Percentiles rank a stretch among this genome's conserved stretches.
phyloP scores from a whole-genome alignment of 306 rosid species.

The Chamaecrista fasciculata region DNA sequence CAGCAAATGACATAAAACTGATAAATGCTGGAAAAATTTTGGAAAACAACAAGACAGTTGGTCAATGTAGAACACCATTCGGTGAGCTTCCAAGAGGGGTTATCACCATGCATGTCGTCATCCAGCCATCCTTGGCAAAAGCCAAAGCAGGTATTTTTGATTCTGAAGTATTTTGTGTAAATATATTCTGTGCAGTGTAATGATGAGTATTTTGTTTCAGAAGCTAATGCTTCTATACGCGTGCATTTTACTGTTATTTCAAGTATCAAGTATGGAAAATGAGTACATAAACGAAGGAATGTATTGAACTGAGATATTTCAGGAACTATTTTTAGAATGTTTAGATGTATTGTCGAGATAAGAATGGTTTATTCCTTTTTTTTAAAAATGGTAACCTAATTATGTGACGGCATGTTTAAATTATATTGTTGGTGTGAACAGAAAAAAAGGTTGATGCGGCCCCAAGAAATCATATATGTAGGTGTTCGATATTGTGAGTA shows the following conservation, averaged over 20 bases:
- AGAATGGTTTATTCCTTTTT: background rate
- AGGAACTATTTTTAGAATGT: background rate
- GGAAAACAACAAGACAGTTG: conserved; percentile 90
- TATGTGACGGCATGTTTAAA: conserved; percentile 21
- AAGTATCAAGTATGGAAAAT: background rate
- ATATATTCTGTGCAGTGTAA: background rate
- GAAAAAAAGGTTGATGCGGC: conserved; percentile 70
- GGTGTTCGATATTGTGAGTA: conserved; percentile 78
- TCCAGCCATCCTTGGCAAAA: conserved; percentile 77
- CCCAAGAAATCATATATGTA: conserved; percentile 67
- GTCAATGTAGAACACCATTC: conserved; percentile 78
- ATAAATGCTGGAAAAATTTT: conserved; percentile 78
- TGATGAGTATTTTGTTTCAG: conserved; percentile 1
- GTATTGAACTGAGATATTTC: background rate
- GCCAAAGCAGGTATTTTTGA: conserved; percentile 71
- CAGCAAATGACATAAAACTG: conserved; percentile 76
- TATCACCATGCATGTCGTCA: conserved; percentile 92
- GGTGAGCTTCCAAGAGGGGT: conserved; percentile 76
- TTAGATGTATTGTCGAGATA: background rate
- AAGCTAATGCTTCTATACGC: conserved; percentile 10
- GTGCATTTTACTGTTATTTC: background rate
- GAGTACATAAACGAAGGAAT: background rate
- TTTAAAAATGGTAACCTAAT: background rate
- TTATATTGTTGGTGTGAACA: conserved; percentile 36
- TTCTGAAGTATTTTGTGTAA: conserved; percentile 22